Percentiles rank a stretch among this genome's conserved stretches.
Evolutionary conservation across 208 protist genomes (phyloP).

Genomic region (Naegleria gruberi): DNA sequence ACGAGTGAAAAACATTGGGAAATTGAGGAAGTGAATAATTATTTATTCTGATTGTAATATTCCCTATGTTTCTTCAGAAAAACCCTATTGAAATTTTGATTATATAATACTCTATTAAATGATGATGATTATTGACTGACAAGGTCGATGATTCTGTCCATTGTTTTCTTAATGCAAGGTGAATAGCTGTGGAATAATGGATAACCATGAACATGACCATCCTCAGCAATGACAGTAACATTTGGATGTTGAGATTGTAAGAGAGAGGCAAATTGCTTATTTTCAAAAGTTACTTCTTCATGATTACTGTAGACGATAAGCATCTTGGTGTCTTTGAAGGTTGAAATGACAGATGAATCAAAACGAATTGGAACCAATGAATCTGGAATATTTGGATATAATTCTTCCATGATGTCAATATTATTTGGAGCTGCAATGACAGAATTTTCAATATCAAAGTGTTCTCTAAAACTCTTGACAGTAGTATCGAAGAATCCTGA

Average conservation of each 20-base stretch:
- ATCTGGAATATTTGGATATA: background rate
- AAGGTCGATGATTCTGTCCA: background rate
- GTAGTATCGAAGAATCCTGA: background rate
- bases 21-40: too few relatives aligned
- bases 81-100: too few relatives aligned
- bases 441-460: background rate
- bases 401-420: background rate
- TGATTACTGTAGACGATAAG: background rate
- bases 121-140: background rate
- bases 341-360: background rate
- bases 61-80: too few relatives aligned
- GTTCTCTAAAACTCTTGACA: background rate
- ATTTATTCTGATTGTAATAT: too few relatives aligned
- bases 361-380: background rate
- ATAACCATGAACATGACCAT: background rate
- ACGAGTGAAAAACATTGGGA: too few relatives aligned
- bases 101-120: too few relatives aligned
- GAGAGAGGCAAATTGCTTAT: background rate
- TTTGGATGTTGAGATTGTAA: background rate
- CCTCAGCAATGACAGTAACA: background rate
- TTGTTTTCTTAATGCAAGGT: background rate
- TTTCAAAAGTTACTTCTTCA: background rate
- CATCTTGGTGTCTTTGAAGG: background rate
- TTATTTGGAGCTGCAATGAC: background rate
- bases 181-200: background rate